Percentiles rank a stretch among this genome's conserved stretches.
Conservation (phyloP, 225 moss, liverwort and hornwort species). For the Marchantia polymorpha region DNA sequence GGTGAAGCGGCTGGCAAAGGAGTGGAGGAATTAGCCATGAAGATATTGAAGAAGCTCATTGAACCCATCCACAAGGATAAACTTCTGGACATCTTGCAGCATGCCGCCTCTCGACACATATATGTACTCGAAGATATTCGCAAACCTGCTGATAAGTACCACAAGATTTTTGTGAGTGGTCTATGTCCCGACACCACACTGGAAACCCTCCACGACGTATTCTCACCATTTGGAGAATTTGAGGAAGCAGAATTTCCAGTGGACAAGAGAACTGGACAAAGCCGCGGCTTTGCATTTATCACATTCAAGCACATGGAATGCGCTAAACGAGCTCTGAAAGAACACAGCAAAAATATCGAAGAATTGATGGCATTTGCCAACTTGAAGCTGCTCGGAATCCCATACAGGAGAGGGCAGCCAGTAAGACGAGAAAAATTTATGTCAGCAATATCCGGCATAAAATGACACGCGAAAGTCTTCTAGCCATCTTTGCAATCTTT, state of each 20-base stretch:
- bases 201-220: conserved; percentile 79
- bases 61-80: conserved; percentile 95
- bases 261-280: conserved; percentile 95
- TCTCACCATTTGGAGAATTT: conserved; percentile 80
- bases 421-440: conserved; percentile 94
- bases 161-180: conserved; percentile 92
- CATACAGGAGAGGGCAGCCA: conserved; percentile 76
- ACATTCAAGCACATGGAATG: conserved; percentile 96
- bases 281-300: conserved; percentile 91
- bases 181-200: conserved; percentile 94
- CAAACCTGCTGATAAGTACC: conserved; percentile 85
- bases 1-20: conserved; percentile 53
- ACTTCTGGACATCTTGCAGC: conserved; percentile 85
- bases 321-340: conserved; percentile 84
- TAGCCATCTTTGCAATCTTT: conserved; percentile 79
- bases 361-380: conserved; percentile 92
- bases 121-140: conserved; percentile 89
- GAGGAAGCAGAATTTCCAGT: conserved; percentile 91
- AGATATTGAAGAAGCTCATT: conserved; percentile 90
- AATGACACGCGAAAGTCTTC: conserved; percentile 79
- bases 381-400: conserved; percentile 72
- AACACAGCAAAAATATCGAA: conserved; percentile 92
- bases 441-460: conserved; percentile 83
- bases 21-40: conserved; percentile 66
- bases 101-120: conserved; percentile 74